Percentiles rank a stretch among this genome's conserved stretches.
Conservation (phyloP, 176 grass and related monocot species). For the Aegilops longissima region DNA sequence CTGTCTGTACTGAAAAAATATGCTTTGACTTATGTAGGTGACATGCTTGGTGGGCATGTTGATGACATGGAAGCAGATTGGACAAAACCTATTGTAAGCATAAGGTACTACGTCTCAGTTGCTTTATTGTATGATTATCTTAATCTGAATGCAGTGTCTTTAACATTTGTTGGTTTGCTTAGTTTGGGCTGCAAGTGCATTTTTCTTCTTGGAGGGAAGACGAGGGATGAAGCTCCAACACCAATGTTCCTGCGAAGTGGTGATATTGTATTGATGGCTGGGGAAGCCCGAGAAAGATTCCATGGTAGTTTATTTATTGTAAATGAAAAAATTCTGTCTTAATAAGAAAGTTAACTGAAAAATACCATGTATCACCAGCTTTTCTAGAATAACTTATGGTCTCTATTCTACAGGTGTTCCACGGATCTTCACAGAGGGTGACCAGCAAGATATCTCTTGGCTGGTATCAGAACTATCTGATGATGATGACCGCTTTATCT, state of each 20-base stretch:
- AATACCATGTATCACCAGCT: background rate
- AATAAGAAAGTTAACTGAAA: background rate
- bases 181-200: conserved; percentile 89
- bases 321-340: background rate
- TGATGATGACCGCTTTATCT: conserved; percentile 48
- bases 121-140: background rate
- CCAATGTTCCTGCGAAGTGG: conserved; percentile 78
- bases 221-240: conserved; percentile 69
- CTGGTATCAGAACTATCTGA: conserved; percentile 49
- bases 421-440: conserved; percentile 63
- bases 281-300: conserved; percentile 78
- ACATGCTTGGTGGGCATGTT: conserved; percentile 93
- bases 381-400: background rate
- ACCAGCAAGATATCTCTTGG: conserved; percentile 50
- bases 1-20: conserved; percentile 1
- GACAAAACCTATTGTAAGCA: conserved; percentile 91
- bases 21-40: conserved; percentile 46
- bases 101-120: conserved; percentile 51
- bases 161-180: background rate
- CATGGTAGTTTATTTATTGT: conserved; percentile 61
- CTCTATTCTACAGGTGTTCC: conserved; percentile 47
- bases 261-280: conserved; percentile 82
- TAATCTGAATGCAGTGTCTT: too few relatives aligned
- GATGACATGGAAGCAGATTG: conserved; percentile 98
- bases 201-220: conserved; percentile 86